Evolutionary conservation across 305 asterid species (phyloP).

Genomic region (Lippia alba): DNA sequence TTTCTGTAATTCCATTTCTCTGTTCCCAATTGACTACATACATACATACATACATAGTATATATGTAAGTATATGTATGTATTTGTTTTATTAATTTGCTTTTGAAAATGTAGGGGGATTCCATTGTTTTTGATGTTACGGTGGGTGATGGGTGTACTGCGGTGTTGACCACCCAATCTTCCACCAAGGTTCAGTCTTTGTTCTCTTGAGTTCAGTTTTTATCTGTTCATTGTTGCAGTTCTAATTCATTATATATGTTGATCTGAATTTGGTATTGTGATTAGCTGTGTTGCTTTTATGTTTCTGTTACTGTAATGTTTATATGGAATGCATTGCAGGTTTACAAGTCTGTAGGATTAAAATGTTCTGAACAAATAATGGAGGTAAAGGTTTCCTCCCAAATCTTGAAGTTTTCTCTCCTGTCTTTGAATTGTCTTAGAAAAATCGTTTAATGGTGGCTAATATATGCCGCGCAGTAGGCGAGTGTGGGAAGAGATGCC

Average conservation of each 20-base stretch:
- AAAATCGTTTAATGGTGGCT: constrained; percentile 44
- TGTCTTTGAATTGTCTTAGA: constrained; percentile 1
- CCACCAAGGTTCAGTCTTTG: constrained; percentile 73
- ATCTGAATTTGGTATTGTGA: not conserved
- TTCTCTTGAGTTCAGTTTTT: not conserved
- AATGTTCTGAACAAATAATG: constrained; percentile 65
- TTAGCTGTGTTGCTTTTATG: constrained; percentile 8
- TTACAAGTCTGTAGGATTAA: constrained; percentile 73
- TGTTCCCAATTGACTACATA: constrained; percentile 8
- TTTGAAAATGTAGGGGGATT: constrained; percentile 67
- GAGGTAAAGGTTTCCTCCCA: constrained; percentile 58
- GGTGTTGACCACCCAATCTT: constrained; percentile 94
- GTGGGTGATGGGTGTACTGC: constrained; percentile 76
- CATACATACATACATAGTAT: no score
- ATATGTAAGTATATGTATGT: not conserved
- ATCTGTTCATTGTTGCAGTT: constrained; percentile 2
- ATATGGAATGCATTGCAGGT: constrained; percentile 55
- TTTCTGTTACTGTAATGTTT: constrained; percentile 6
- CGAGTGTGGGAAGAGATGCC: constrained; percentile 66
- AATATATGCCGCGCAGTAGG: constrained; percentile 66
- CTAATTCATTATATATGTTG: not conserved
- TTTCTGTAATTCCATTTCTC: constrained; percentile 56
- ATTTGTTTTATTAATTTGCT: not conserved
- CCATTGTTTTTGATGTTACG: constrained; percentile 58
- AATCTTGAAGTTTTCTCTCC: not conserved